Evolutionary conservation across 495 filamentous ascomycete genomes (phyloP).

Genomic region (Chaetomium tenue): DNA sequence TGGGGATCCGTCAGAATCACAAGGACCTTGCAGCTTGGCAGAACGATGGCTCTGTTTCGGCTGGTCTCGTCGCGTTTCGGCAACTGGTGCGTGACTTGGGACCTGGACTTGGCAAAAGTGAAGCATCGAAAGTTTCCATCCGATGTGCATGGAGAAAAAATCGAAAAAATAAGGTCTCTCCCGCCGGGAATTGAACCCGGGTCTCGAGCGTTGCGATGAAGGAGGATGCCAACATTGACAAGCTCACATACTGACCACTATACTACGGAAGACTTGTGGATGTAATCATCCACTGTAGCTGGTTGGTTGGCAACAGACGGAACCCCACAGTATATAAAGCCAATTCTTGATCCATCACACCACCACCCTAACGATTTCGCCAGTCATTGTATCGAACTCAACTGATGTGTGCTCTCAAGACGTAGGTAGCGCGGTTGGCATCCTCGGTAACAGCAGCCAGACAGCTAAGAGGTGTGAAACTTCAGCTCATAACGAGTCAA

Average conservation of each 20-base stretch:
- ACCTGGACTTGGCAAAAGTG: not conserved
- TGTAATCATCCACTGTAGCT: constrained; percentile 22
- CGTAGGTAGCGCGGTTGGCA: too few relatives aligned
- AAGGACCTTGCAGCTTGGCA: constrained; percentile 3
- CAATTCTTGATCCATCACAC: not conserved
- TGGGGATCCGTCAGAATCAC: not conserved
- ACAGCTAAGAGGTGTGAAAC: too few relatives aligned
- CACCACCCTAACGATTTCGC: too few relatives aligned
- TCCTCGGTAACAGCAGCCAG: too few relatives aligned
- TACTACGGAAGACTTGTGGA: constrained; percentile 24
- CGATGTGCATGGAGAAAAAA: not conserved
- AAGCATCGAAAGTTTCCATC: not conserved
- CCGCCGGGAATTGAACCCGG: constrained; percentile 29
- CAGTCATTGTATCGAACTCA: too few relatives aligned
- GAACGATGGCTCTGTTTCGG: constrained; percentile 1
- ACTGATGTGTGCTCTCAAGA: too few relatives aligned
- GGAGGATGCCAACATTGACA: constrained; percentile 8
- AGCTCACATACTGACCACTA: constrained; percentile 29
- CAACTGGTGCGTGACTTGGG: not conserved
- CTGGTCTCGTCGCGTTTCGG: constrained; percentile 7
- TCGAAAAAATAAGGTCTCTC: constrained; percentile 18
- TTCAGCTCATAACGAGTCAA: too few relatives aligned
- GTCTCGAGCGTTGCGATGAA: constrained; percentile 23
- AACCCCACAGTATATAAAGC: not conserved
- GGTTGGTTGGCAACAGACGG: not conserved